These are phyloP conservation scores for Boletus rex-veris DNA, from an alignment of 768 basidiomycete species.

Conservation along the genomic window DNA sequence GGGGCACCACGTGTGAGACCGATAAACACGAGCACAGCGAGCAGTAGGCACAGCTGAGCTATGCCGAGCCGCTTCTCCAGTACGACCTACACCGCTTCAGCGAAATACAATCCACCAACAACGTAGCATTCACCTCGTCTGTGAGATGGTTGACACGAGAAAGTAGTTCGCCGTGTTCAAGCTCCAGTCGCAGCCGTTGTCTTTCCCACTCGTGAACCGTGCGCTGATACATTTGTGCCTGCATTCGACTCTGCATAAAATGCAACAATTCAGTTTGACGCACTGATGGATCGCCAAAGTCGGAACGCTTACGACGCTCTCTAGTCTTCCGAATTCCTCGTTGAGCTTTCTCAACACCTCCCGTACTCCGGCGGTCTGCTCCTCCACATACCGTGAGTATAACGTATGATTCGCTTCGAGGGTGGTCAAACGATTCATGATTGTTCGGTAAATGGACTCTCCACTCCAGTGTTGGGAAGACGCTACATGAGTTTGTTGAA, in stretches of 20 bases:
- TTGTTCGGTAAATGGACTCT: conserved; percentile 94
- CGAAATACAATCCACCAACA: neutral
- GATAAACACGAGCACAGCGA: conserved; percentile 84
- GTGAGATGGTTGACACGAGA: conserved; percentile 69
- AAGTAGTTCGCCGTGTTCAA: conserved; percentile 68
- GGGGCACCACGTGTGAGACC: conserved; percentile 69
- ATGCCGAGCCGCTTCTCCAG: conserved; percentile 89
- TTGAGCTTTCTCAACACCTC: conserved; percentile 71
- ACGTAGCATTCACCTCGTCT: conserved; percentile 59
- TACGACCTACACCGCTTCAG: conserved; percentile 50
- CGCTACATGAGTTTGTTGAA: conserved; percentile 6
- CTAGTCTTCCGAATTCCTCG: conserved; percentile 74
- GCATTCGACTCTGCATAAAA: conserved; percentile 56
- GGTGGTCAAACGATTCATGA: conserved; percentile 86
- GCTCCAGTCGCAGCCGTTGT: conserved; percentile 61
- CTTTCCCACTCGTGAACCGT: conserved; percentile 65
- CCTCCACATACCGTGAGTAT: conserved; percentile 82
- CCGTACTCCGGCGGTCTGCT: conserved; percentile 75
- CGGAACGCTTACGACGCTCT: conserved; percentile 59
- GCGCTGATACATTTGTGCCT: conserved; percentile 62
- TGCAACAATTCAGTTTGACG: neutral
- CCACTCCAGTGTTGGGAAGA: conserved; percentile 37
- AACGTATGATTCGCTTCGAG: conserved; percentile 88
- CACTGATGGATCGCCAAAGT: neutral
- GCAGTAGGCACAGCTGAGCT: conserved; percentile 78